Evolutionary conservation across 345 rosid genomes (phyloP).

Genomic region (Syzygium jambos): DNA sequence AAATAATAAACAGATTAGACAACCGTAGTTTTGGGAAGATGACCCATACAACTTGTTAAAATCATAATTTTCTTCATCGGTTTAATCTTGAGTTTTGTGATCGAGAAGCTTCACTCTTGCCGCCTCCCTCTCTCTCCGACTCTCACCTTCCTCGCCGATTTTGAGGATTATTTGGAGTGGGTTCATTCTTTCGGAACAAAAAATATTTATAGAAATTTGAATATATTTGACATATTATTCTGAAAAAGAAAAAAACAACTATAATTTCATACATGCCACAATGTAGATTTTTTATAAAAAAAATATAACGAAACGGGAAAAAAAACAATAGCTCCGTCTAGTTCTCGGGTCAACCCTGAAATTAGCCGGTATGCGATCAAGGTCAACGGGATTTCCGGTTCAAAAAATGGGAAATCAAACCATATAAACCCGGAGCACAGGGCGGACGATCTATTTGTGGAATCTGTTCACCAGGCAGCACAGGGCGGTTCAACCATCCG

Average conservation of each 20-base stretch:
- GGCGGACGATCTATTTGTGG: background rate
- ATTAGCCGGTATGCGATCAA: background rate
- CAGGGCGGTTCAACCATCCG: background rate
- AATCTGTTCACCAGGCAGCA: background rate
- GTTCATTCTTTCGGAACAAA: background rate
- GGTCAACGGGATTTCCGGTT: background rate
- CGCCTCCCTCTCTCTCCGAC: too few relatives aligned
- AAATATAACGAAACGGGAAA: too few relatives aligned
- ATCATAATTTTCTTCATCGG: background rate
- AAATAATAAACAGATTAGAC: too few relatives aligned
- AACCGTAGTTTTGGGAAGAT: background rate
- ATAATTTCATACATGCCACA: background rate
- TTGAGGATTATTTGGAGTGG: too few relatives aligned
- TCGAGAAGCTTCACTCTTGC: too few relatives aligned
- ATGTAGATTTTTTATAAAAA: too few relatives aligned
- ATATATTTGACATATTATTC: too few relatives aligned
- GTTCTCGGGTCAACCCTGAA: background rate
- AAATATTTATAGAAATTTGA: background rate
- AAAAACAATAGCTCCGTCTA: background rate
- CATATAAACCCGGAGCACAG: too few relatives aligned
- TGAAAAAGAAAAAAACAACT: background rate
- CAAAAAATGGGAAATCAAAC: background rate
- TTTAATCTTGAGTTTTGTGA: background rate
- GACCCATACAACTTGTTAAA: background rate
- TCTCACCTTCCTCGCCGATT: too few relatives aligned